Conservation (phyloP, 306 rosid species). For the Acacia acuminata region DNA sequence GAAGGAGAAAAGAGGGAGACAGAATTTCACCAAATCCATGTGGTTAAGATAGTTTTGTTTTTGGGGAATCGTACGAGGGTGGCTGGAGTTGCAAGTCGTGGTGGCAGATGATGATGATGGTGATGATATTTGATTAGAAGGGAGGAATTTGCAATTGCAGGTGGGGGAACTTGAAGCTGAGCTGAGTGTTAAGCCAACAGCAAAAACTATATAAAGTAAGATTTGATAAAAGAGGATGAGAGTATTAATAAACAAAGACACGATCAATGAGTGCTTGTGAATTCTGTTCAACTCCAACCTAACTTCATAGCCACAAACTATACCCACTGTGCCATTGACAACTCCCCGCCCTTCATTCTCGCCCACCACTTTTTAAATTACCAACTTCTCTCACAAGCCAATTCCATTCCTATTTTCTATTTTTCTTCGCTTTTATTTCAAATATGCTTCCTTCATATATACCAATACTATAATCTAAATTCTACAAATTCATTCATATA, state of each 20-base stretch:
- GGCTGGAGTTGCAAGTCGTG: background rate
- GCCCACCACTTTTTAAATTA: slow-evolving; percentile 40
- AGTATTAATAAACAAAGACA: slow-evolving; percentile 2
- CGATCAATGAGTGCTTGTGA: slow-evolving; percentile 20
- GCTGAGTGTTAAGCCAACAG: background rate
- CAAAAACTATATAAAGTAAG: background rate
- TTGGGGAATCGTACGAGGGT: background rate
- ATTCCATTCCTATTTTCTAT: too few relatives aligned
- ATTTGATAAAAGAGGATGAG: background rate
- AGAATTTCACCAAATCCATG: slow-evolving; percentile 38
- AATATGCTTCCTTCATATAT: background rate
- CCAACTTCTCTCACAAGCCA: background rate
- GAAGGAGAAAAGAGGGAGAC: too few relatives aligned
- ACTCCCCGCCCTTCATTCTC: slow-evolving; percentile 34
- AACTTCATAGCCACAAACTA: slow-evolving; percentile 55
- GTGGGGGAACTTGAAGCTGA: background rate
- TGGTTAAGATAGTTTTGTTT: slow-evolving; percentile 30
- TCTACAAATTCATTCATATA: background rate
- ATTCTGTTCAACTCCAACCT: slow-evolving; percentile 33
- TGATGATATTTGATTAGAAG: background rate
- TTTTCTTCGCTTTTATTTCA: background rate
- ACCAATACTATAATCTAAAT: too few relatives aligned
- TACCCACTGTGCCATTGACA: slow-evolving; percentile 45
- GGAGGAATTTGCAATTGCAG: background rate
- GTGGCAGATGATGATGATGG: slow-evolving; percentile 3